A percentile compares a stretch with the other conserved stretches of the same genome.
Evolutionary conservation across 2,329 filamentous ascomycete genomes (phyloP).

Genomic region (Kalmusia sp.): DNA sequence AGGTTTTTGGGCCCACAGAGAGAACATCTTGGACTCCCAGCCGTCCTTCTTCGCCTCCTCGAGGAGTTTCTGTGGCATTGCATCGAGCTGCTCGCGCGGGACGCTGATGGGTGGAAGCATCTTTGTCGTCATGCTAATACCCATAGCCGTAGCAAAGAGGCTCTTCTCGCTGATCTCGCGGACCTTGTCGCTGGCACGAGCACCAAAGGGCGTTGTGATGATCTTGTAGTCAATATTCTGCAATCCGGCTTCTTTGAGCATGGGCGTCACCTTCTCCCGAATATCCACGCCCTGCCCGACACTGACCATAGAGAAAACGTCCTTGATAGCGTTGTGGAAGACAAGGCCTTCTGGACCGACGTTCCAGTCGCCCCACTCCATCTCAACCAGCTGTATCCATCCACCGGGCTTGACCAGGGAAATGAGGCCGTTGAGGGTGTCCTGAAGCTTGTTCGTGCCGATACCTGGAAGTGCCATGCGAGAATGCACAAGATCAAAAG

Average conservation of each 20-base stretch:
- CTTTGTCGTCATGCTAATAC: slow-evolving; percentile 13
- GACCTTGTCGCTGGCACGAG: slow-evolving; percentile 12
- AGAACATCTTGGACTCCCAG: slow-evolving; percentile 11
- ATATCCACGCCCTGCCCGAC: slow-evolving; percentile 20
- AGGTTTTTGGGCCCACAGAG: slow-evolving; percentile 16
- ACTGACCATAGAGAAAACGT: slow-evolving; percentile 19
- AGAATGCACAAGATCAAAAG: slow-evolving; percentile 24
- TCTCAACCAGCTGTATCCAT: slow-evolving; percentile 22
- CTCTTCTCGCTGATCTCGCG: slow-evolving; percentile 15
- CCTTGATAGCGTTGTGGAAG: slow-evolving; percentile 14
- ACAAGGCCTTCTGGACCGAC: slow-evolving; percentile 8
- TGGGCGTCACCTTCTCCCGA: slow-evolving; percentile 14
- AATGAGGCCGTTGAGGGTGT: slow-evolving; percentile 15
- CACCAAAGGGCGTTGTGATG: slow-evolving; percentile 12
- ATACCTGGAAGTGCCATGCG: slow-evolving; percentile 19
- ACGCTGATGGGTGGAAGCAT: slow-evolving; percentile 18
- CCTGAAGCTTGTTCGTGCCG: slow-evolving; percentile 13
- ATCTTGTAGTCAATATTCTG: slow-evolving; percentile 15
- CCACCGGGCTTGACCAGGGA: slow-evolving; percentile 19
- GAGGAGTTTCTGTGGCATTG: slow-evolving; percentile 12
- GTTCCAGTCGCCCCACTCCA: slow-evolving; percentile 17
- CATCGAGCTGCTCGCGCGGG: slow-evolving; percentile 14
- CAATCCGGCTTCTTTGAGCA: slow-evolving; percentile 15
- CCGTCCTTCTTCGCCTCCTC: slow-evolving; percentile 16
- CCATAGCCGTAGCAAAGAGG: slow-evolving; percentile 18